Evolutionary conservation across 2,329 filamentous ascomycete genomes (phyloP).

Genomic region (Pestalotiopsis fici): DNA sequence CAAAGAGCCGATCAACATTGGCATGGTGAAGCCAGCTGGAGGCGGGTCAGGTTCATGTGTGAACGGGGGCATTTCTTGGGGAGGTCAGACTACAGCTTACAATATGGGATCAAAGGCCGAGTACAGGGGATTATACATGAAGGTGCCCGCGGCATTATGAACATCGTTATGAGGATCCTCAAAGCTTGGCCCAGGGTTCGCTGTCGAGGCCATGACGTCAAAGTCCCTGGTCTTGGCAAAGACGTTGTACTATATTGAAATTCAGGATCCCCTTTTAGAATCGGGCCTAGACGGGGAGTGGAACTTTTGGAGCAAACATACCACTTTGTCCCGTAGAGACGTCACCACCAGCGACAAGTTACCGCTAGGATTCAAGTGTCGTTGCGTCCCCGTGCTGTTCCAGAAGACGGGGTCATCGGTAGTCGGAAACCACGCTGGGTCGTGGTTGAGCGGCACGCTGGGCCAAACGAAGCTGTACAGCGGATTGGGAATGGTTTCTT

Average conservation of each 20-base stretch:
- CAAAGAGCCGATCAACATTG: constrained; percentile 63
- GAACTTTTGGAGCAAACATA: constrained; percentile 24
- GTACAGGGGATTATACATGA: constrained; percentile 32
- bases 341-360: constrained; percentile 25
- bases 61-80: not conserved
- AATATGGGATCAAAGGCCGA: constrained; percentile 49
- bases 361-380: constrained; percentile 35
- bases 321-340: constrained; percentile 39
- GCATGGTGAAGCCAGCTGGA: constrained; percentile 54
- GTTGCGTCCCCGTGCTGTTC: constrained; percentile 36
- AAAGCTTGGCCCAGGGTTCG: constrained; percentile 38
- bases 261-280: constrained; percentile 5
- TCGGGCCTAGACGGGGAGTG: not conserved
- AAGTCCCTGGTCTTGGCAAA: constrained; percentile 38
- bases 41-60: too few species aligned
- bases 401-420: constrained; percentile 28
- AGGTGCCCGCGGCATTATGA: constrained; percentile 39
- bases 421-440: constrained; percentile 32
- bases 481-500: constrained; percentile 48
- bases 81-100: constrained; percentile 27
- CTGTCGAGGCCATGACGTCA: constrained; percentile 40
- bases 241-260: constrained; percentile 40
- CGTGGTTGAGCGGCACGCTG: constrained; percentile 32
- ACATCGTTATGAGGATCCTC: constrained; percentile 46
- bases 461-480: constrained; percentile 54